Base-by-base conservation (phyloP, 208 protist species). In the Leishmania major region DNA sequence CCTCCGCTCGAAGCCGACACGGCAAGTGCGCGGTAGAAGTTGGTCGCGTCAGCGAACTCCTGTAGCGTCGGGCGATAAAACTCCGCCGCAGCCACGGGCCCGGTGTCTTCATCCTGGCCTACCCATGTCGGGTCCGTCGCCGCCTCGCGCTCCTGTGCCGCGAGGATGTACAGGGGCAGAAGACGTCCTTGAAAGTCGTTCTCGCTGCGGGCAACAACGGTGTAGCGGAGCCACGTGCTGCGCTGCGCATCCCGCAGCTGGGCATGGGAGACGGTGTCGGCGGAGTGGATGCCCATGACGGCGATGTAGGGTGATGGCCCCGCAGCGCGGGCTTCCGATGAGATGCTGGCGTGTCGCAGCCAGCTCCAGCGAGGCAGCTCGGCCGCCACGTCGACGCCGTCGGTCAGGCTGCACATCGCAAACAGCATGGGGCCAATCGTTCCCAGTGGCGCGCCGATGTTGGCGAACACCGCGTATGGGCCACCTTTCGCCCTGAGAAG, bases 231-330 rank as follows among this genome's bases (percentile, higher is more conserved):
- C 81, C 81, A 85, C 57, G 75, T 85, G 31, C 8, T 19, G 25
- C 81, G 81, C 60, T 85, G 81, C 10, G 70, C 77, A 13, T 25
- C 53, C 0, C 81, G 81, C 77, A 85, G 51, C 47, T 45, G 37
- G 22, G 37, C 77, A 22, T 64, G 81, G 31, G 11, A 31, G 25
- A 64, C 11, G 31, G 74, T 35, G 53, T 85, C 81, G 3, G 71
- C 67, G 15, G 81, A 81, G 19, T 70, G 81, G 35, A 85, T 75
- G 70, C 81, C 81, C 75, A 85, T 76, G 66, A 85, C 81, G 1
- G 81, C 81, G 25, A 85, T 13, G 71, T 80, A 81, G 43, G 60
- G 43, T 28, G 64, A 10, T 47, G 40, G 28, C 76, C 1, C 37
- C 55, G 25, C 72, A 35, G 72, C 49, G 15, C 31, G 4, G 11